Conservation (phyloP, 768 basidiomycete genomes). For the Hydnomerulius pinastri region DNA sequence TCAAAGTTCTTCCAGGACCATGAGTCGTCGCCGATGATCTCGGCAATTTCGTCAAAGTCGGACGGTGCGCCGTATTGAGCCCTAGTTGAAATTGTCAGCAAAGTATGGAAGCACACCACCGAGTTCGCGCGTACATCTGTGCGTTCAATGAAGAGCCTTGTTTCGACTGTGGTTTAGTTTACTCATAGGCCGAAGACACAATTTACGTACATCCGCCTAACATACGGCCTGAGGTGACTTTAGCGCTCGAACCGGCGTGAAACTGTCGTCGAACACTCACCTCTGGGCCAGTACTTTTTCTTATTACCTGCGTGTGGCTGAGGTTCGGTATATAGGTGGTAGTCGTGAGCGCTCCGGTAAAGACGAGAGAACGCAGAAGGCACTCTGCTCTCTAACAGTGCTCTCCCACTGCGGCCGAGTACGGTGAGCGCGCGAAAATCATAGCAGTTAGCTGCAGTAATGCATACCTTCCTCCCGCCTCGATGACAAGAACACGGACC, state of each 20-base stretch:
- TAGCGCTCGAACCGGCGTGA: not conserved
- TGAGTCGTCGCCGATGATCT: conserved; percentile 49
- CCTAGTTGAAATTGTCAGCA: conserved; percentile 16
- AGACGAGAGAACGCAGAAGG: conserved; percentile 47
- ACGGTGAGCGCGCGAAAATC: not conserved
- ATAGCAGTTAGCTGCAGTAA: not conserved
- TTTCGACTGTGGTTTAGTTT: not conserved
- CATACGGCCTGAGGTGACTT: conserved; percentile 49
- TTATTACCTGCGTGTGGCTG: conserved; percentile 50
- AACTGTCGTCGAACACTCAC: conserved; percentile 33
- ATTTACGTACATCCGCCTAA: conserved; percentile 69
- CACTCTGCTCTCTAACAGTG: conserved; percentile 40
- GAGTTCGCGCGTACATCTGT: conserved; percentile 34
- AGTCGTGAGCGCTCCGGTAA: conserved; percentile 50
- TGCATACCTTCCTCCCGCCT: conserved; percentile 47
- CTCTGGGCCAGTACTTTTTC: conserved; percentile 65
- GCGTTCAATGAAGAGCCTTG: conserved; percentile 69
- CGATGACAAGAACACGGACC: conserved; percentile 41
- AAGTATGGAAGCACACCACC: not conserved
- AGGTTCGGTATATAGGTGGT: conserved; percentile 55
- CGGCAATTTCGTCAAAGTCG: conserved; percentile 70
- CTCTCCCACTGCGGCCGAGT: conserved; percentile 41
- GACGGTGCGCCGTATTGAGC: conserved; percentile 67
- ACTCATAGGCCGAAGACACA: not conserved
- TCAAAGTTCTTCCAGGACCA: conserved; percentile 60